phyloP scores from a whole-genome alignment of 176 grass and related monocot species.

The Oryza longistaminata region DNA sequence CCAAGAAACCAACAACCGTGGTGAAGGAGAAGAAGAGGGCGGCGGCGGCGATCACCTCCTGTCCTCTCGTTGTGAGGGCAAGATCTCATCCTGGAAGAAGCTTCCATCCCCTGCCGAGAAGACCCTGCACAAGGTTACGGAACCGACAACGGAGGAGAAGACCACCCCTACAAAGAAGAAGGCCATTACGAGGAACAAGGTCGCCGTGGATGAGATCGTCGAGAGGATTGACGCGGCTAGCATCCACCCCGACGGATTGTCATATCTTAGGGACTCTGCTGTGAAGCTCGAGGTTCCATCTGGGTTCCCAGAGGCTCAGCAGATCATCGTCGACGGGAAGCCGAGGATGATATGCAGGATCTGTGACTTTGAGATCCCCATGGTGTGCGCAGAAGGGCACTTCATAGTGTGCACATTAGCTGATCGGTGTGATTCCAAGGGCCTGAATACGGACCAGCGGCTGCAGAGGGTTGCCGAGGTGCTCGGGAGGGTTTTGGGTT shows the following conservation, averaged over 20 bases:
- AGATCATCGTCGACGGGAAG: slow-evolving; percentile 52
- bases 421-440: slow-evolving; percentile 87
- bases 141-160: slow-evolving; percentile 34
- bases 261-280: slow-evolving; percentile 19
- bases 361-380: slow-evolving; percentile 94
- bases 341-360: slow-evolving; percentile 92
- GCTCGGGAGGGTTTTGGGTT: slow-evolving; percentile 70
- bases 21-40: background rate
- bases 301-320: slow-evolving; percentile 47
- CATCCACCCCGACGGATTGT: slow-evolving; percentile 49
- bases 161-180: slow-evolving; percentile 48
- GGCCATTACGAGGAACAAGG: slow-evolving; percentile 49
- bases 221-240: slow-evolving; percentile 57
- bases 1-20: slow-evolving; percentile 6
- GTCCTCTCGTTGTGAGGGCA: slow-evolving; percentile 63
- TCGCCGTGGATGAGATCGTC: slow-evolving; percentile 51
- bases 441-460: slow-evolving; percentile 68
- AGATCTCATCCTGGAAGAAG: slow-evolving; percentile 97
- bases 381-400: slow-evolving; percentile 67
- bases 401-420: slow-evolving; percentile 80
- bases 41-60: slow-evolving; percentile 15
- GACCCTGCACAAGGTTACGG: slow-evolving; percentile 37
- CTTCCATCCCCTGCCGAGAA: slow-evolving; percentile 87
- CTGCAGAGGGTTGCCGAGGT: slow-evolving; percentile 68
- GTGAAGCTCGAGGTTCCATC: slow-evolving; percentile 28